Conservation (phyloP, 1,284 basidiomycete genomes). For the Mycena citricolor region DNA sequence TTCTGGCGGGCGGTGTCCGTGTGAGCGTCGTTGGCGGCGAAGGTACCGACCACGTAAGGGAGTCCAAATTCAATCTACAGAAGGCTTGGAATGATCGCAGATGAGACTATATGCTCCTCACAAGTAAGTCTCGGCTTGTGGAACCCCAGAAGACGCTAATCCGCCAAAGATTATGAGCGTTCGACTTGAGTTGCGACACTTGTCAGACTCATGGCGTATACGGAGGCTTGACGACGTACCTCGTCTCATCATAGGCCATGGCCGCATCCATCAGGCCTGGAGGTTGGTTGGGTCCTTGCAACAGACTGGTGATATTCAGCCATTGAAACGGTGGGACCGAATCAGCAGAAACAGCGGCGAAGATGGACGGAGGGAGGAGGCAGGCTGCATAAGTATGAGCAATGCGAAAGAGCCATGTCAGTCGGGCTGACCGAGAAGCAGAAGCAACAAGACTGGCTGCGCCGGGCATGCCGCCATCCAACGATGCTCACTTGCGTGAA, state of each 20-base stretch:
- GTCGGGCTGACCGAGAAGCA: conserved; percentile 19
- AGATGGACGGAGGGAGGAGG: conserved; percentile 27
- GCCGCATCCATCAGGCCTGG: conserved; percentile 70
- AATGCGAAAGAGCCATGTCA: conserved; percentile 26
- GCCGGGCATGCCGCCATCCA: not conserved
- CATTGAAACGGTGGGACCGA: conserved; percentile 62
- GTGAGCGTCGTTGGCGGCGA: conserved; percentile 46
- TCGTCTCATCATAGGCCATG: conserved; percentile 60
- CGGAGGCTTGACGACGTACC: conserved; percentile 32
- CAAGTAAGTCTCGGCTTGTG: conserved; percentile 67
- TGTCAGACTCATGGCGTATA: conserved; percentile 11
- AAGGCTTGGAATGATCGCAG: conserved; percentile 17
- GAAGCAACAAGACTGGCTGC: conserved; percentile 27
- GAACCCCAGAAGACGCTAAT: conserved; percentile 61
- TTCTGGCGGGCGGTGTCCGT: conserved; percentile 57
- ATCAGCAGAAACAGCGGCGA: conserved; percentile 38
- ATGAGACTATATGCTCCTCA: conserved; percentile 34
- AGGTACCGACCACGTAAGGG: conserved; percentile 61
- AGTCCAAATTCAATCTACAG: conserved; percentile 56
- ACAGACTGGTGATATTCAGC: conserved; percentile 64
- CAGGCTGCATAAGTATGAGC: conserved; percentile 29
- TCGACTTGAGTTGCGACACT: conserved; percentile 36
- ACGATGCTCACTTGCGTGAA: too few relatives aligned
- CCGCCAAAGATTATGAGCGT: conserved; percentile 74
- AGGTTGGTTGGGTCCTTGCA: conserved; percentile 52